Evolutionary conservation across 2,329 filamentous ascomycete species (phyloP).

Genomic region (Microdochium paspali): DNA sequence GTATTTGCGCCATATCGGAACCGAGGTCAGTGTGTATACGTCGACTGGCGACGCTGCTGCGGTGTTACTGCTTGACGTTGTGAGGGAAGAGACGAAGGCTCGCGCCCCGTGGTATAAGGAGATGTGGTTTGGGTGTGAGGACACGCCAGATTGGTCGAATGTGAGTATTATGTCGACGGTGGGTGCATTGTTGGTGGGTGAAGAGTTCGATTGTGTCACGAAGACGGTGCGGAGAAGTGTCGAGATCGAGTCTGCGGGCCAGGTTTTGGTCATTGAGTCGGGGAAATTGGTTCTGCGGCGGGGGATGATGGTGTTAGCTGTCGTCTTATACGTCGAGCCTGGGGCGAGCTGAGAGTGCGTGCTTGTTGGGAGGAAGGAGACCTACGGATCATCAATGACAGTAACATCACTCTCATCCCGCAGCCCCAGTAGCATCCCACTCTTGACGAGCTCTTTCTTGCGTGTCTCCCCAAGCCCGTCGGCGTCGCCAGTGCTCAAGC

Average conservation of each 20-base stretch:
- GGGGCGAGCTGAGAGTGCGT: too few species aligned
- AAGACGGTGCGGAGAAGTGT: constrained; percentile 64
- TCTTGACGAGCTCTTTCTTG: constrained; percentile 75
- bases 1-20: constrained; percentile 74
- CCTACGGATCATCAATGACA: constrained; percentile 69
- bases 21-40: constrained; percentile 74
- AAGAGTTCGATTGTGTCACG: constrained; percentile 48
- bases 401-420: constrained; percentile 69
- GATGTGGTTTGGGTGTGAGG: constrained; percentile 86
- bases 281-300: constrained; percentile 52
- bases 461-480: constrained; percentile 79
- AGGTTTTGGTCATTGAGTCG: constrained; percentile 77
- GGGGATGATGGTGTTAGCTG: neutral
- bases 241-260: constrained; percentile 64
- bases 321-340: too few species aligned
- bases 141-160: constrained; percentile 77
- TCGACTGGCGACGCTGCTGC: constrained; percentile 67
- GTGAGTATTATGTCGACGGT: constrained; percentile 73
- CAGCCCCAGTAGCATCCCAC: constrained; percentile 68
- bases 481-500: constrained; percentile 80
- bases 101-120: constrained; percentile 77
- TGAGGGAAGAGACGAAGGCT: constrained; percentile 59
- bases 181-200: constrained; percentile 12
- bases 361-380: constrained; percentile 8
- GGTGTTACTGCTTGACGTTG: constrained; percentile 44